Evolutionary conservation across 202 grass and related monocot genomes (phyloP).

Genomic region (Carex arenaria): DNA sequence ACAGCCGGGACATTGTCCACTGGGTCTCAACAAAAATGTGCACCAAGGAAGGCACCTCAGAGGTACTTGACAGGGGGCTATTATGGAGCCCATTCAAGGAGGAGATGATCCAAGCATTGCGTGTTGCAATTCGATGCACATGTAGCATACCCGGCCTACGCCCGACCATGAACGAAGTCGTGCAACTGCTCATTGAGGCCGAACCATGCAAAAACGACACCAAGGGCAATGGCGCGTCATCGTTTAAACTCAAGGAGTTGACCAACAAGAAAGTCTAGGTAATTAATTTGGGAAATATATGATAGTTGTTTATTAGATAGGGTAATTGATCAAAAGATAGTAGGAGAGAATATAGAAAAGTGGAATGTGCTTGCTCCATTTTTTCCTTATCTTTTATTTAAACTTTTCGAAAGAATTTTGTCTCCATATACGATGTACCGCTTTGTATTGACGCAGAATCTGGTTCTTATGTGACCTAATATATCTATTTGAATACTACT

Average conservation of each 20-base stretch:
- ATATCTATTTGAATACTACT: slow-evolving; percentile 14
- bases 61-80: slow-evolving; percentile 58
- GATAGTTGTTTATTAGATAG: slow-evolving; percentile 35
- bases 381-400: slow-evolving; percentile 14
- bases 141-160: slow-evolving; percentile 60
- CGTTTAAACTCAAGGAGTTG: slow-evolving; percentile 29
- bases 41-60: slow-evolving; percentile 32
- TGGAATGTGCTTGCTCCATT: slow-evolving; percentile 17
- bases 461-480: slow-evolving; percentile 41
- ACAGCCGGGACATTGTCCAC: slow-evolving; percentile 75
- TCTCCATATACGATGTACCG: slow-evolving; percentile 27
- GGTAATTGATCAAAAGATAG: slow-evolving; percentile 35
- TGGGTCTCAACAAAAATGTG: slow-evolving; percentile 74
- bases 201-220: slow-evolving; percentile 20
- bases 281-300: neutral
- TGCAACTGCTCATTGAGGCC: slow-evolving; percentile 72
- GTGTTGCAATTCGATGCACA: slow-evolving; percentile 71
- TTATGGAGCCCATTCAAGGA: slow-evolving; percentile 73
- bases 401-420: slow-evolving; percentile 13
- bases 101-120: slow-evolving; percentile 73
- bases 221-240: slow-evolving; percentile 3
- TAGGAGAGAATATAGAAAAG: slow-evolving; percentile 23
- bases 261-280: neutral
- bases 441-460: slow-evolving; percentile 99
- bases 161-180: slow-evolving; percentile 89